Evolutionary conservation across 2,329 filamentous ascomycete genomes (phyloP).

Genomic region (Chrysoporthe puriensis): DNA sequence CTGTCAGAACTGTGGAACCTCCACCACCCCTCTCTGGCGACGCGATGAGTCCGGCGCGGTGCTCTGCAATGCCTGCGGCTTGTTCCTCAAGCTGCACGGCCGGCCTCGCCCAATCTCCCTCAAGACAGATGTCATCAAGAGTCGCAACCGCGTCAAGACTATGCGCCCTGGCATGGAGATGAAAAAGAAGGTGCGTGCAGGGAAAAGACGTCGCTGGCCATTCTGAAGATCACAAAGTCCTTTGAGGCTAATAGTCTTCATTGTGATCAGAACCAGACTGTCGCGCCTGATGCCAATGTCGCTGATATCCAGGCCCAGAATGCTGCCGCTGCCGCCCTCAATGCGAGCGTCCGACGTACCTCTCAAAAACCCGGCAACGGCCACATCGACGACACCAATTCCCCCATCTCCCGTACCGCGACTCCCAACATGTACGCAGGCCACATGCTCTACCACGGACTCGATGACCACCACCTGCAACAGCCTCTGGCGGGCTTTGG

Average conservation of each 20-base stretch:
- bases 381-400: slow-evolving; percentile 74
- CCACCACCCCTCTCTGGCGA: slow-evolving; percentile 94
- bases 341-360: slow-evolving; percentile 53
- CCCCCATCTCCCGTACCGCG: slow-evolving; percentile 77
- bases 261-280: slow-evolving; percentile 41
- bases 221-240: slow-evolving; percentile 19
- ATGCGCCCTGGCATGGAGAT: slow-evolving; percentile 75
- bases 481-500: slow-evolving; percentile 54
- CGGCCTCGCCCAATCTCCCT: slow-evolving; percentile 91
- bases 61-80: slow-evolving; percentile 96
- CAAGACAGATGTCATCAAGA: slow-evolving; percentile 99
- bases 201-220: not conserved
- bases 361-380: slow-evolving; percentile 75
- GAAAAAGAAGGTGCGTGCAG: slow-evolving; percentile 74
- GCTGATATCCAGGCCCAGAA: slow-evolving; percentile 57
- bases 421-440: slow-evolving; percentile 77
- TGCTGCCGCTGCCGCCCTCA: slow-evolving; percentile 55
- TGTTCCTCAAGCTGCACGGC: slow-evolving; percentile 96
- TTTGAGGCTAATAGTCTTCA: slow-evolving; percentile 25
- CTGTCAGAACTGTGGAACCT: slow-evolving; percentile 95
- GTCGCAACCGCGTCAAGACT: slow-evolving; percentile 95
- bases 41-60: slow-evolving; percentile 95
- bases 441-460: slow-evolving; percentile 78
- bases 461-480: slow-evolving; percentile 73
- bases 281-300: slow-evolving; percentile 58